Conservation (phyloP, 129 eudicot genomes). For the Escallonia rubra region DNA sequence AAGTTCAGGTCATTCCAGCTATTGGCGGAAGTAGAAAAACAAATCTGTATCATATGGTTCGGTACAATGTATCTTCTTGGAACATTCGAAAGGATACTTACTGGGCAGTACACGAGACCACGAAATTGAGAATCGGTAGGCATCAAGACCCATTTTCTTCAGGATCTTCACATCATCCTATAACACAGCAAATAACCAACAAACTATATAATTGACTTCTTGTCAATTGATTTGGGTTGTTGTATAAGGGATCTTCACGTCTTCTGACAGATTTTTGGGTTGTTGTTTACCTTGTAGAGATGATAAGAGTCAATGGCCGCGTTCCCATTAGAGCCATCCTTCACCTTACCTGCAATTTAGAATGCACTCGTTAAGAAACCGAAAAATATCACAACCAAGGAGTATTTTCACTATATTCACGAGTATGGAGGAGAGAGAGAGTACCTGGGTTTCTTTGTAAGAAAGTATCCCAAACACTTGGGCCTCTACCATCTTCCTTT, state of each 20-base stretch:
- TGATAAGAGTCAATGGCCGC: slow-evolving; percentile 44
- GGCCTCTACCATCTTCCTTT: slow-evolving; percentile 49
- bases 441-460: slow-evolving; percentile 41
- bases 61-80: no score
- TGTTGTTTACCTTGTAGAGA: slow-evolving; percentile 52
- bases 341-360: slow-evolving; percentile 29
- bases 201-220: background rate
- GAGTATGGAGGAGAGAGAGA: background rate
- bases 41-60: no score
- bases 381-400: background rate
- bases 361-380: background rate
- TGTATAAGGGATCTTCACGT: no score
- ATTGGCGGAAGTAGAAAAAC: no score
- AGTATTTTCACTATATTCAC: background rate
- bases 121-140: slow-evolving; percentile 51
- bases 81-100: background rate
- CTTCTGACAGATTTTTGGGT: no score
- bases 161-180: slow-evolving; percentile 45
- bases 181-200: background rate
- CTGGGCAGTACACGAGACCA: slow-evolving; percentile 51
- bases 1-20: background rate
- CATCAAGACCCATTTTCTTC: slow-evolving; percentile 37
- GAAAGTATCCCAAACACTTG: slow-evolving; percentile 55
- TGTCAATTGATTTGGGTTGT: no score
- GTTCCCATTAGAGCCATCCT: slow-evolving; percentile 32